These are phyloP conservation scores for Hura crepitans DNA, from an alignment of 441 rosid genomes.

Conservation along the genomic window DNA sequence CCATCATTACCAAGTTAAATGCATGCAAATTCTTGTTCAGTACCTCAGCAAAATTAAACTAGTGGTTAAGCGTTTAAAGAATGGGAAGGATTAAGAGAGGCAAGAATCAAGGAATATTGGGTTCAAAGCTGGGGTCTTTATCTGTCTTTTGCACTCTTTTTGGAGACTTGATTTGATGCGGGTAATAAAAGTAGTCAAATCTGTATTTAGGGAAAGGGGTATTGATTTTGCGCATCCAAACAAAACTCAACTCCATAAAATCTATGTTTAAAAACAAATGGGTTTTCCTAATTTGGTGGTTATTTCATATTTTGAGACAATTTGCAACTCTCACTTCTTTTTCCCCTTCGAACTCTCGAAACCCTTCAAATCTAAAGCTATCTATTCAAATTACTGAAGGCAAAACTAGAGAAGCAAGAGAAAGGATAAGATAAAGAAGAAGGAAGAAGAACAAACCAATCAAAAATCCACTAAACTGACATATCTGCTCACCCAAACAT, in stretches of 20 bases:
- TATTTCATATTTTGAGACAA: slow-evolving; percentile 1
- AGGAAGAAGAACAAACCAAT: slow-evolving; percentile 26
- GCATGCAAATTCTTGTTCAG: slow-evolving; percentile 32
- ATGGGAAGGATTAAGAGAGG: too few species aligned
- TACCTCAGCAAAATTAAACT: background rate
- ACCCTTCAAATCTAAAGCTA: slow-evolving; percentile 37
- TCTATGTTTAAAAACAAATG: background rate
- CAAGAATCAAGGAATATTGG: too few species aligned
- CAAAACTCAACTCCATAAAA: background rate
- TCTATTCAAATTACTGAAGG: slow-evolving; percentile 33
- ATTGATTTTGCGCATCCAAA: slow-evolving; percentile 12
- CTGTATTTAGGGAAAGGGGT: slow-evolving; percentile 27
- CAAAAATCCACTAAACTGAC: slow-evolving; percentile 39
- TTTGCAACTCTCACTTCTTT: background rate
- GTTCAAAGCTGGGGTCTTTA: slow-evolving; percentile 16
- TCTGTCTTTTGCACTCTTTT: slow-evolving; percentile 26
- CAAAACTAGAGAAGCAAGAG: slow-evolving; percentile 8
- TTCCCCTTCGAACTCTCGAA: slow-evolving; percentile 28
- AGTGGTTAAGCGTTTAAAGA: background rate
- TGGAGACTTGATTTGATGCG: slow-evolving; percentile 35
- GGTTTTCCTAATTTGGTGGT: background rate
- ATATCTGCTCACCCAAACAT: slow-evolving; percentile 31
- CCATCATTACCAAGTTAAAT: slow-evolving; percentile 33
- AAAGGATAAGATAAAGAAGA: background rate
- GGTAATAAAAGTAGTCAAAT: slow-evolving; percentile 36